Evolutionary conservation across 2,329 filamentous ascomycete genomes (phyloP), one percentile per base, ranked within the genome.

Genomic region (Aspergillus sp.): DNA sequence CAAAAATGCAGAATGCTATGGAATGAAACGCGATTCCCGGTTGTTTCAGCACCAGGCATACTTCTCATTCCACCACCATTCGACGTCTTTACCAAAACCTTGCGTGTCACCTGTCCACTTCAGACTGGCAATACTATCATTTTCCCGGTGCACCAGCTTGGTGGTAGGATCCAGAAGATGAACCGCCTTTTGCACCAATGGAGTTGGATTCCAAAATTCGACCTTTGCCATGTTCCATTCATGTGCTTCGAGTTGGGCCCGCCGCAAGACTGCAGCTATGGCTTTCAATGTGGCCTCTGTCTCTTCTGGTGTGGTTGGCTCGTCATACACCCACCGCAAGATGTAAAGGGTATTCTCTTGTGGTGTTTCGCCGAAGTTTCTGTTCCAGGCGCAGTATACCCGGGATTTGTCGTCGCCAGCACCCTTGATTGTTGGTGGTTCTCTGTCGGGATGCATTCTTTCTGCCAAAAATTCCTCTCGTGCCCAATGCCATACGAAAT

Each of bases 181-280:
- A 34, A 70, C 68, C 2, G 72, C 70, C 45, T 68, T 60, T 39
- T 71, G 50, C 27, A 82, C 61, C 49, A 75, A 56, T 6, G 78
- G 70, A 4, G 77, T 77, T 0, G 90, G 90, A 60, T 93, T 95
- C 91, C 91, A 97, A 40, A 91, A 72, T 61, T 90, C 78, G 4
- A 95, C 79, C 37, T 80, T 75, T 33, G 75, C 73, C 69, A 88
- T 81, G 36, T 78, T 71, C 85, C 88, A 95, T 44, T 79, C 73
- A 3, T 73, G 67, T 2, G 90, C 90, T 65, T 94, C 82, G 7
- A 68, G 67, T 57, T 85, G 81, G 5, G 89, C 90, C 36, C 82
- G 71, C 34, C 70, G 66, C 36, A 95, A 62, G 27, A 95, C 75
- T 3, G 78, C 77, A 32, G 75, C 72, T 46, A 94, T 74, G 1